phyloP scores from a whole-genome alignment of 352 stramenopile genomes.

The Phytophthora idaei region DNA sequence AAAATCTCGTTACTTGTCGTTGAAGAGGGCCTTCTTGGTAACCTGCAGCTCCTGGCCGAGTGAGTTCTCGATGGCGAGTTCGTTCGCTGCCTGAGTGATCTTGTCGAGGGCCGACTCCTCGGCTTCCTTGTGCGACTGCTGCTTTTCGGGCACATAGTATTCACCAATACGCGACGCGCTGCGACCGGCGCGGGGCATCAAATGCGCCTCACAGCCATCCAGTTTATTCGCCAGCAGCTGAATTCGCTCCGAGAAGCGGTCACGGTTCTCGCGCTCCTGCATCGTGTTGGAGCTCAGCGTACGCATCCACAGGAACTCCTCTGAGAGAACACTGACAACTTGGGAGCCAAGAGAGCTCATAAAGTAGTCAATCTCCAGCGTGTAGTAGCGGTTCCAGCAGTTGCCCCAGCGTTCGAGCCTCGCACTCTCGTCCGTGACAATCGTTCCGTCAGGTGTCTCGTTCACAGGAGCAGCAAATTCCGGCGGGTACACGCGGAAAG shows the following conservation, averaged over 20 bases:
- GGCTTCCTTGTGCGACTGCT: slow-evolving; percentile 60
- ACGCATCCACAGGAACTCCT: slow-evolving; percentile 94
- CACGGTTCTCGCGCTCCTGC: slow-evolving; percentile 89
- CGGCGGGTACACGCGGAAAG: slow-evolving; percentile 97
- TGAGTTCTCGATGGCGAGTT: slow-evolving; percentile 86
- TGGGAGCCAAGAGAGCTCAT: slow-evolving; percentile 93
- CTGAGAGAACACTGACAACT: slow-evolving; percentile 93
- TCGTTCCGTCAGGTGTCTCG: slow-evolving; percentile 95
- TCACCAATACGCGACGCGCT: slow-evolving; percentile 75
- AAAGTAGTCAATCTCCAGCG: slow-evolving; percentile 95
- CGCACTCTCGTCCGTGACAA: slow-evolving; percentile 92
- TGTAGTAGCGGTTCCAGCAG: slow-evolving; percentile 91
- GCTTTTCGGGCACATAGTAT: slow-evolving; percentile 88
- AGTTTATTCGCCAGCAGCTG: slow-evolving; percentile 87
- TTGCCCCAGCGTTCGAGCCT: slow-evolving; percentile 97
- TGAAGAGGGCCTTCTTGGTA: slow-evolving; percentile 86
- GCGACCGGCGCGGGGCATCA: slow-evolving; percentile 58
- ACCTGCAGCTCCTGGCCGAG: slow-evolving; percentile 84
- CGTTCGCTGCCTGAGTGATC: slow-evolving; percentile 85
- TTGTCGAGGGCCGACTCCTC: slow-evolving; percentile 88
- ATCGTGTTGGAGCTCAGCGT: slow-evolving; percentile 91
- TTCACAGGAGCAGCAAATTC: slow-evolving; percentile 94
- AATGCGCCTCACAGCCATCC: slow-evolving; percentile 70
- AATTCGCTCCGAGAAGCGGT: slow-evolving; percentile 91
- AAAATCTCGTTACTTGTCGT: slow-evolving; percentile 66